These are phyloP conservation scores for Backusella australiensis DNA, from an alignment of 192 early-diverging fungal genomes.

Conservation along the genomic window DNA sequence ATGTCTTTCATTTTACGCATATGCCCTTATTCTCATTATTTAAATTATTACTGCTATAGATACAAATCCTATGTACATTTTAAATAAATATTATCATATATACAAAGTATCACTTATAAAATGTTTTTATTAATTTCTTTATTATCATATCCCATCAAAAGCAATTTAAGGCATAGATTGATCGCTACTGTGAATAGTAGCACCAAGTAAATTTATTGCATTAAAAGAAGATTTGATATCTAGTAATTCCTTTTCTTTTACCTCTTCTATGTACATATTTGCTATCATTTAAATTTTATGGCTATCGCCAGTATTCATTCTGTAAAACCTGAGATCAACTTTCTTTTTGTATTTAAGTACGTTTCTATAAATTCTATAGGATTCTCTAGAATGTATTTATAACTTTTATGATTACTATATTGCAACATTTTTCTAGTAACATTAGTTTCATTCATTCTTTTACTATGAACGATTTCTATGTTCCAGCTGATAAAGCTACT, in stretches of 20 bases:
- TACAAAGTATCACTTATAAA: not conserved
- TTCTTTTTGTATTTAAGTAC: not conserved
- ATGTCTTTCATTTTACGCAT: not conserved
- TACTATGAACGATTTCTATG: not conserved
- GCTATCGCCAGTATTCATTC: not conserved
- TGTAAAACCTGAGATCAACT: not conserved
- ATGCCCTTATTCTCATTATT: not conserved
- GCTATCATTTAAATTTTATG: not conserved
- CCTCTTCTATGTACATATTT: not conserved
- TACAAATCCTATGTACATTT: not conserved
- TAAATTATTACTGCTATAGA: not conserved
- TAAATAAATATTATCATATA: not conserved
- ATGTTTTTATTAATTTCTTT: not conserved
- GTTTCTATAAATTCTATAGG: not conserved
- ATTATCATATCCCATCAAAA: not conserved
- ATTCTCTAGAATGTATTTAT: not conserved
- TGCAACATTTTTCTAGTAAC: not conserved
- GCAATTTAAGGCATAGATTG: not conserved
- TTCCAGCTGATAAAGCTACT: not conserved
- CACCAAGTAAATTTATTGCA: not conserved
- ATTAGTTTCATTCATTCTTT: not conserved
- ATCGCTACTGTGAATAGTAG: not conserved
- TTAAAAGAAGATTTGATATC: not conserved
- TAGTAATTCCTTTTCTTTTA: not conserved
- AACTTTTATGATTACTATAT: not conserved